Evolutionary conservation across 2,329 filamentous ascomycete genomes (phyloP).

Genomic region (Alternaria infectoria): DNA sequence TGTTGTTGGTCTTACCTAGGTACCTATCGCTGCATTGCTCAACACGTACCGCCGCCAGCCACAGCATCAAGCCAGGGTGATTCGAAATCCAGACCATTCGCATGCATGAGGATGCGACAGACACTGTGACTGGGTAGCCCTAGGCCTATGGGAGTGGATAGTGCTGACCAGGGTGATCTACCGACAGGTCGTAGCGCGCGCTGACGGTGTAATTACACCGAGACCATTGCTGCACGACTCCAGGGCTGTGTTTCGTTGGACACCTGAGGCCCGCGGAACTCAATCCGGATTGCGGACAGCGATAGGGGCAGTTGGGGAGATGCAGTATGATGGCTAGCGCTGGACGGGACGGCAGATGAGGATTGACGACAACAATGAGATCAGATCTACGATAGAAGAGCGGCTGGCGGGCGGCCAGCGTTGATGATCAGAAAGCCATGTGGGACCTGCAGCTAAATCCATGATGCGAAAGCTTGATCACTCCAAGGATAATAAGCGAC

Average conservation of each 20-base stretch:
- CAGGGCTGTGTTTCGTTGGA: background rate
- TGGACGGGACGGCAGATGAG: background rate
- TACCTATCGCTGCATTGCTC: background rate
- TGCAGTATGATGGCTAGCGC: background rate
- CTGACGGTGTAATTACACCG: conserved; percentile 11
- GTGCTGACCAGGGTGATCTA: background rate
- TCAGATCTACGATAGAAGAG: background rate
- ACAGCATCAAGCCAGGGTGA: background rate
- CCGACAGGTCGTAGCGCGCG: conserved; percentile 7
- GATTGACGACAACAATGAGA: background rate
- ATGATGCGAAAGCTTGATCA: conserved; percentile 9
- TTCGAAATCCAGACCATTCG: background rate
- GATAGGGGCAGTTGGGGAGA: background rate
- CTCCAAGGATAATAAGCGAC: background rate
- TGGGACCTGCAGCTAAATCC: conserved; percentile 8
- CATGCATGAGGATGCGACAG: background rate
- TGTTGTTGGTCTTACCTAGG: background rate
- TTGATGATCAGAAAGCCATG: conserved; percentile 3
- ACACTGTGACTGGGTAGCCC: background rate
- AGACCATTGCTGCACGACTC: background rate
- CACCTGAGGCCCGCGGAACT: background rate
- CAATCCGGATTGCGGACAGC: background rate
- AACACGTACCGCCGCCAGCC: background rate
- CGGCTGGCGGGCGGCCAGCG: background rate
- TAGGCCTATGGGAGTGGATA: background rate